These are phyloP conservation scores for Penicillium sp. DNA, from an alignment of 2,329 filamentous ascomycete genomes.

Conservation along the genomic window DNA sequence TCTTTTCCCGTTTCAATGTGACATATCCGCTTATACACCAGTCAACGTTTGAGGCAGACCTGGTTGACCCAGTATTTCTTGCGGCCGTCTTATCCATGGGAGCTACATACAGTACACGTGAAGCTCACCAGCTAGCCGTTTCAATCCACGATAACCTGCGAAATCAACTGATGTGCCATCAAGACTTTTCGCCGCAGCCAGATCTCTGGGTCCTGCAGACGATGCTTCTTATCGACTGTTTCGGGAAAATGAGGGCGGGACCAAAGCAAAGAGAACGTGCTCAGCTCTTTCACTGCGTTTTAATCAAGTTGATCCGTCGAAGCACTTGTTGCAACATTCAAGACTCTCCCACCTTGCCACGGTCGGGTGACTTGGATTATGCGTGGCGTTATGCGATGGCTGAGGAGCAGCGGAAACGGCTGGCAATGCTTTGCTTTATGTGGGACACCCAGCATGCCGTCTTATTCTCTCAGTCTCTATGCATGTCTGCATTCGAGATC, in stretches of 20 bases:
- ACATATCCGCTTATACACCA: conserved; percentile 64
- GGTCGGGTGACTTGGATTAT: conserved; percentile 46
- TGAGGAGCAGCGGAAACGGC: conserved; percentile 63
- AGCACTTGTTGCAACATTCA: conserved; percentile 57
- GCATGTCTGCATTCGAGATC: conserved; percentile 69
- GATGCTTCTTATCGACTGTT: conserved; percentile 66
- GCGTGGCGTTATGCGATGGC: conserved; percentile 60
- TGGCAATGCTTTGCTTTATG: conserved; percentile 66
- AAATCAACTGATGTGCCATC: conserved; percentile 62
- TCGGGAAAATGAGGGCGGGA: conserved; percentile 66
- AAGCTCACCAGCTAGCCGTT: conserved; percentile 63
- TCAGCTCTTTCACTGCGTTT: conserved; percentile 61
- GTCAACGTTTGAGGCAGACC: conserved; percentile 59
- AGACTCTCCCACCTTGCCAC: conserved; percentile 39
- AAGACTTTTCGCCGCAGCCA: conserved; percentile 62
- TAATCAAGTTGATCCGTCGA: conserved; percentile 60
- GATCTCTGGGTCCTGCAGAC: conserved; percentile 66
- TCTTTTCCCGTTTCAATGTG: conserved; percentile 65
- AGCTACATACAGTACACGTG: conserved; percentile 64
- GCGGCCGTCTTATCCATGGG: conserved; percentile 62
- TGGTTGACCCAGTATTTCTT: conserved; percentile 58
- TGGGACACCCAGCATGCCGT: conserved; percentile 70
- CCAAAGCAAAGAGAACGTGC: conserved; percentile 68
- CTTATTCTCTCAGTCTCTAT: conserved; percentile 67
- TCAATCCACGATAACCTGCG: conserved; percentile 65